phyloP scores from a whole-genome alignment of 768 basidiomycete genomes.

The Termitomyces sp. region DNA sequence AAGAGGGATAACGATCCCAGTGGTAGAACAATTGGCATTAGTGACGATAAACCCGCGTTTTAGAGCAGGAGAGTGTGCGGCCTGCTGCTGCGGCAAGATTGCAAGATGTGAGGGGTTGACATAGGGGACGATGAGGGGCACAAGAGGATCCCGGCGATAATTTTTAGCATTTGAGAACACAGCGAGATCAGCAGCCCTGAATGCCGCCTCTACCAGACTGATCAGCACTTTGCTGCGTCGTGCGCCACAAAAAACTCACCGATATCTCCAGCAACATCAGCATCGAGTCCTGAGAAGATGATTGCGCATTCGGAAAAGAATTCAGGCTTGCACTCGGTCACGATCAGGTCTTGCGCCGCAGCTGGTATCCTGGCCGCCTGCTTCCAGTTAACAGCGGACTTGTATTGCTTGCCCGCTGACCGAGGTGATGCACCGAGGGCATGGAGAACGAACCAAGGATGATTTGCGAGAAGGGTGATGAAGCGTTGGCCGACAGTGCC shows the following conservation, averaged over 20 bases:
- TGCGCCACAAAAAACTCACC: constrained; percentile 41
- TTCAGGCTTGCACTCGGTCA: constrained; percentile 72
- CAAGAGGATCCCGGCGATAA: constrained; percentile 84
- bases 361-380: constrained; percentile 72
- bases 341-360: constrained; percentile 52
- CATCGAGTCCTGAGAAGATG: constrained; percentile 94
- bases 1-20: constrained; percentile 88
- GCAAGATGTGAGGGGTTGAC: constrained; percentile 85
- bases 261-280: constrained; percentile 92
- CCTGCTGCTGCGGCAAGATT: constrained; percentile 79
- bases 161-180: constrained; percentile 99
- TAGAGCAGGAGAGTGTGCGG: constrained; percentile 59
- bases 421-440: constrained; percentile 84
- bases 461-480: constrained; percentile 77
- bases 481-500: constrained; percentile 97
- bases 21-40: constrained; percentile 98
- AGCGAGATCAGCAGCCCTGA: constrained; percentile 80
- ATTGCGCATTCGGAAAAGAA: constrained; percentile 77
- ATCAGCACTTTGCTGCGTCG: constrained; percentile 1
- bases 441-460: constrained; percentile 88
- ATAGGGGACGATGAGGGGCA: constrained; percentile 94
- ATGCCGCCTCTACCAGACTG: constrained; percentile 61
- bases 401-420: constrained; percentile 82
- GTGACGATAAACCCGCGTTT: constrained; percentile 92
- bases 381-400: constrained; percentile 80